Evolutionary conservation across 148 eudicot genomes (phyloP).

Genomic region (Persicaria maculosa): DNA sequence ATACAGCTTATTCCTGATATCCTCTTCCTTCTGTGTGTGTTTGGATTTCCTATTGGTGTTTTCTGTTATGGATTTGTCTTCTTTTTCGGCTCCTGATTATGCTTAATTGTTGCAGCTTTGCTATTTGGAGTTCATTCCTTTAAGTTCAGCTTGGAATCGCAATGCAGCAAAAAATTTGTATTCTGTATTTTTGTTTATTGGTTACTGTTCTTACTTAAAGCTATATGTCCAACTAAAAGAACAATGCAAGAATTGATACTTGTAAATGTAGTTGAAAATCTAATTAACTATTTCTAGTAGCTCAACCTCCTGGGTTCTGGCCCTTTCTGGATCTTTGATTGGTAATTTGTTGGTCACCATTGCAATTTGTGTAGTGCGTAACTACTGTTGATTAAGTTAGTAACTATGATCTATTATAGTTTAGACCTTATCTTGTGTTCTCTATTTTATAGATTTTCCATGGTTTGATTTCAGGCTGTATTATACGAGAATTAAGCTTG

Average conservation of each 20-base stretch:
- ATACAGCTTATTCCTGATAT: background rate
- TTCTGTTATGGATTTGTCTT: background rate
- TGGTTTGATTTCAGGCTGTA: constrained; percentile 48
- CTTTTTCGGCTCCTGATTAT: background rate
- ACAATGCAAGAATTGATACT: background rate
- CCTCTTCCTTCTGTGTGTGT: background rate
- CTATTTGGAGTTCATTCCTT: background rate
- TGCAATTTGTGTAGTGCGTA: background rate
- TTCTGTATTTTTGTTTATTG: background rate
- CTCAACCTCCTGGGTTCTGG: background rate
- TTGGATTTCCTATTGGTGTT: background rate
- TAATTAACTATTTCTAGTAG: background rate
- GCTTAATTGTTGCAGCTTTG: background rate
- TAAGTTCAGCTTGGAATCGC: constrained; percentile 6
- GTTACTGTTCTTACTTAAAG: background rate
- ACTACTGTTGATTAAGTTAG: background rate
- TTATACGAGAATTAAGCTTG: constrained; percentile 75
- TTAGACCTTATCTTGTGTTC: background rate
- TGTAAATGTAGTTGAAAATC: background rate
- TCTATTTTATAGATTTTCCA: background rate
- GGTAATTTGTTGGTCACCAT: background rate
- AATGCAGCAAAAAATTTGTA: background rate
- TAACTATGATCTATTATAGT: background rate
- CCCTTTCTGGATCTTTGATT: background rate
- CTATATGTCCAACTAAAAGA: background rate